Conservation (phyloP, 192 early-diverging fungal genomes). For the Funneliformis geosporum region DNA sequence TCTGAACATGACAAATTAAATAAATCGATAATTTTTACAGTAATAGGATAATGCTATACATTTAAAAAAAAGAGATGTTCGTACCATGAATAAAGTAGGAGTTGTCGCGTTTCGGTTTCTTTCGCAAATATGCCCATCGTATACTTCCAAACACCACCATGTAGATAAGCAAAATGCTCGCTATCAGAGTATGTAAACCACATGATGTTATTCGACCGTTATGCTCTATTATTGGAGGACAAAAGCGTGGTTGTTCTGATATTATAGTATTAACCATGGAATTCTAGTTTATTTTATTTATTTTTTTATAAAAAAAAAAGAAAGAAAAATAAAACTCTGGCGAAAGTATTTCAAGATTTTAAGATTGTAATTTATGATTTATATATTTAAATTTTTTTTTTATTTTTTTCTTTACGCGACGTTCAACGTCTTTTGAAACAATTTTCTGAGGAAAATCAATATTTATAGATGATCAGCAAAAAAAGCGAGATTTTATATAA, state of each 20-base stretch:
- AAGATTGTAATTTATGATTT: not conserved
- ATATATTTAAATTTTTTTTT: too few species aligned
- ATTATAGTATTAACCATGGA: not conserved
- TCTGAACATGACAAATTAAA: not conserved
- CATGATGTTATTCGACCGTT: conserved; percentile 7
- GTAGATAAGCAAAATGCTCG: not conserved
- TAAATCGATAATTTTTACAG: not conserved
- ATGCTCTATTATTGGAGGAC: not conserved
- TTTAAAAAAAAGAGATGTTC: not conserved
- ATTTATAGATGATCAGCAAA: too few species aligned
- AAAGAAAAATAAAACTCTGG: not conserved
- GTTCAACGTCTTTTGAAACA: too few species aligned
- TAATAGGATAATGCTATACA: not conserved
- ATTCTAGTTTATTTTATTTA: not conserved
- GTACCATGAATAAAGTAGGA: not conserved
- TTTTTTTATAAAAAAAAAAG: too few species aligned
- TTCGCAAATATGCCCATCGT: not conserved
- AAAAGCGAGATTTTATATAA: too few species aligned
- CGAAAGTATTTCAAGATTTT: not conserved
- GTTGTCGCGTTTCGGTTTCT: not conserved
- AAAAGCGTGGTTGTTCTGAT: not conserved
- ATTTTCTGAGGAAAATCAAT: too few species aligned
- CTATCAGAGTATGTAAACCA: conserved; percentile 9
- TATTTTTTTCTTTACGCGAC: not conserved
- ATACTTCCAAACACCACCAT: conserved; percentile 11